phyloP scores from a whole-genome alignment of 225 moss, liverwort and hornwort species.

The Climacium dendroides region DNA sequence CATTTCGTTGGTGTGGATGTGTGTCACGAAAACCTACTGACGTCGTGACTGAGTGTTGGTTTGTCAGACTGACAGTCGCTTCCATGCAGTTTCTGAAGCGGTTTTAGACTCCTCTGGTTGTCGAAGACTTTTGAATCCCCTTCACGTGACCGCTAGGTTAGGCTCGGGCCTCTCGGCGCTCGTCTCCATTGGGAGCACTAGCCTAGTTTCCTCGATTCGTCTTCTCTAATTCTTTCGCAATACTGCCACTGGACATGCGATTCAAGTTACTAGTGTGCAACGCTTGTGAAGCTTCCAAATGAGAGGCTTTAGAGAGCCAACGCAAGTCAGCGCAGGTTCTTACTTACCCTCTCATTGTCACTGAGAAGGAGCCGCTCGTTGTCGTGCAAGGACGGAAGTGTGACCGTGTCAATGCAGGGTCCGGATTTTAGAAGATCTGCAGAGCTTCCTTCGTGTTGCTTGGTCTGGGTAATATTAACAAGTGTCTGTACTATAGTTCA shows the following conservation, averaged over 20 bases:
- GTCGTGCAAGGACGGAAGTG: background rate
- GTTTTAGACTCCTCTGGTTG: background rate
- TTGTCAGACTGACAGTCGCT: background rate
- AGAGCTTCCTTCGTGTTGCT: background rate
- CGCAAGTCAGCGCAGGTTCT: background rate
- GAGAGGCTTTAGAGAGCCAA: background rate
- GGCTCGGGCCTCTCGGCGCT: background rate
- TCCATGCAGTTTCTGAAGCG: background rate
- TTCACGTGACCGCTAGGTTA: background rate
- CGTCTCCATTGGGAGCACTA: background rate
- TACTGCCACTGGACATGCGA: background rate
- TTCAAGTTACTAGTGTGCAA: background rate
- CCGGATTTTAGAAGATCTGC: background rate
- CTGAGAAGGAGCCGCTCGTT: background rate
- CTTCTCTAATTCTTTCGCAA: background rate
- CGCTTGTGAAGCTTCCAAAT: background rate
- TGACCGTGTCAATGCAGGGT: slow-evolving; percentile 10
- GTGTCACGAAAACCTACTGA: background rate
- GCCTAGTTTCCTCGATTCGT: background rate
- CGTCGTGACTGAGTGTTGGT: background rate
- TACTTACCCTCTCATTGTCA: background rate
- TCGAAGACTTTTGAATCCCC: background rate
- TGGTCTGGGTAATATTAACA: background rate
- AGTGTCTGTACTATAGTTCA: background rate
- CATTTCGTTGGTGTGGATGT: background rate